Percentiles rank a stretch among this genome's conserved stretches.
Conservation (phyloP, 352 stramenopile species). For the Globisporangium paroecandrum region DNA sequence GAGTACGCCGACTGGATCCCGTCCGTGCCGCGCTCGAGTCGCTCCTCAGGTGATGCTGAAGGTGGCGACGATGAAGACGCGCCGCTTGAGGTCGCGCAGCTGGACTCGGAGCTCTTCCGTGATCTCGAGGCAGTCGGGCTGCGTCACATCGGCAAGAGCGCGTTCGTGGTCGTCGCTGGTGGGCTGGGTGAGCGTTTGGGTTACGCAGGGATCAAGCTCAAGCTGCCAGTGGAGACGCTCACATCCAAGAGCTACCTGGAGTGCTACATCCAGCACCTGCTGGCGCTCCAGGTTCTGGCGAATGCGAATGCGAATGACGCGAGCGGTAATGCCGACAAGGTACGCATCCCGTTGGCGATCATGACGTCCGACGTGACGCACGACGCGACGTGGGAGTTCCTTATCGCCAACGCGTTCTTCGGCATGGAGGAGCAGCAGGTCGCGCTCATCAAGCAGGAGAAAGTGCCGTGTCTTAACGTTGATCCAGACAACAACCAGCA, state of each 20-base stretch:
- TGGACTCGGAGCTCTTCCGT: constrained; percentile 38
- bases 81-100: constrained; percentile 23
- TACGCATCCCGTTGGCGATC: constrained; percentile 92
- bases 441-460: constrained; percentile 97
- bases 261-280: constrained; percentile 93
- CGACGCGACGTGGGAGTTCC: constrained; percentile 82
- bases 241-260: constrained; percentile 91
- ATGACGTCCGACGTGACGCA: constrained; percentile 98
- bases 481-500: constrained; percentile 44
- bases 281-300: constrained; percentile 79
- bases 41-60: background rate
- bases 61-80: constrained; percentile 1
- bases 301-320: constrained; percentile 19
- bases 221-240: constrained; percentile 91
- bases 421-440: constrained; percentile 91
- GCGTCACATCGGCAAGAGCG: constrained; percentile 67
- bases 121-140: constrained; percentile 52
- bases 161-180: constrained; percentile 97
- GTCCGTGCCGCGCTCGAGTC: constrained; percentile 36
- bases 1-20: constrained; percentile 43
- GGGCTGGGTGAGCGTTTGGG: constrained; percentile 96
- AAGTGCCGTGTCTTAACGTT: constrained; percentile 87
- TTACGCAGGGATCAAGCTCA: constrained; percentile 96
- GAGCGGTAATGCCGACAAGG: background rate
- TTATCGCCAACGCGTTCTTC: constrained; percentile 92